Evolutionary conservation across 2,329 filamentous ascomycete genomes (phyloP), one percentile per base, ranked within the genome.

Genomic region (Ascosphaera aggregata): DNA sequence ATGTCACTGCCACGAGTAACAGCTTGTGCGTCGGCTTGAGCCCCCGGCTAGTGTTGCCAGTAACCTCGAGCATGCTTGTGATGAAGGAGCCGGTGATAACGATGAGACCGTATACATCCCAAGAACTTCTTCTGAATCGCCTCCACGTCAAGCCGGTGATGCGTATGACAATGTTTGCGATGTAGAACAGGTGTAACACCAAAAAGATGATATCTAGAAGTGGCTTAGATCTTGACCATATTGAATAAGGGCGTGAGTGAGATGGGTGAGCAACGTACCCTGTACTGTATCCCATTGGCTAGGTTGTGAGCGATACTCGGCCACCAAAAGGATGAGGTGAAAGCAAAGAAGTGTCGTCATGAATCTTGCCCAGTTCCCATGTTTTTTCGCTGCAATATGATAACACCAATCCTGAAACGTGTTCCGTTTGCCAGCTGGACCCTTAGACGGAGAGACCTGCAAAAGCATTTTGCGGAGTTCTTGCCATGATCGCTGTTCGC

Each of bases 401-500:
- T 95, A 93, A 53, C 86, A 95, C 84, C 85, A 93, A 52, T 79
- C 75, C 57, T 81, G 84, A 75, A 82, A 89, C 40, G 68, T 73
- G 46, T 73, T 73, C 53, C 74, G 73, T 30, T 74, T 75, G 39
- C 76, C 73, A 39, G 85, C 80, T 2, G 86, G 86, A 45, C 81
- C 77, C 55, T 93, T 95, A 0, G 89, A 94, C 3, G 89, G 89
- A 2, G 85, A 86, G 9, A 98, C 84, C 54, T 95, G 89, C 39
- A 81, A 71, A 31, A 98, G 63, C 18, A 94, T 65, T 58, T 98
- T 98, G 41, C 89, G 72, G 47, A 98, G 59, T 55, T 98, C 89
- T 11, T 98, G 69, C 89, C 89, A 98, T 0, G 86, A 93, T 48
- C 89, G 76, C 54, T 98, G 89, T 49, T 98, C 89, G 0, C 85